Conservation (phyloP, 1,139 yeast species). For the Kluyveromyces marxianus region DNA sequence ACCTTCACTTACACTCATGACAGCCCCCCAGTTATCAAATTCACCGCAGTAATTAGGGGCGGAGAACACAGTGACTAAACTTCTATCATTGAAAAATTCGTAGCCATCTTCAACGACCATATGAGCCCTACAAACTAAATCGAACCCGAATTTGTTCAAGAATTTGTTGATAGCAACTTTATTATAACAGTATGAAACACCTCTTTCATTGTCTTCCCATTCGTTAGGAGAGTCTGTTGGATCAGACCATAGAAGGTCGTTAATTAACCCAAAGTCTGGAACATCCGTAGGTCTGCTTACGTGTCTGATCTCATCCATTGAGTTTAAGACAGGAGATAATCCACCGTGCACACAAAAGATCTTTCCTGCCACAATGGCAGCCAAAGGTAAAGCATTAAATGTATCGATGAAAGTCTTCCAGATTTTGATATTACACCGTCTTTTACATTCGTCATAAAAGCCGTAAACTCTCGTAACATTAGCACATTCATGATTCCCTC, state of each 20-base stretch:
- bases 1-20: constrained; percentile 93
- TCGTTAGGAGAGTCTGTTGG: constrained; percentile 93
- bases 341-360: constrained; percentile 98
- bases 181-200: constrained; percentile 93
- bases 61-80: constrained; percentile 87
- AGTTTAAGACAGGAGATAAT: constrained; percentile 79
- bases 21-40: constrained; percentile 98
- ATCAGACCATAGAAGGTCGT: constrained; percentile 92
- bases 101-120: constrained; percentile 99
- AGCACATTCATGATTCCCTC: constrained; percentile 98
- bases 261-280: constrained; percentile 88
- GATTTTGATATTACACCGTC: constrained; percentile 84
- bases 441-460: constrained; percentile 93
- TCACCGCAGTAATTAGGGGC: constrained; percentile 99
- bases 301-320: constrained; percentile 85
- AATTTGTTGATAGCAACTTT: constrained; percentile 91
- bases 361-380: constrained; percentile 93
- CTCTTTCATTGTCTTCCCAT: constrained; percentile 98
- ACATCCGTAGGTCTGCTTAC: constrained; percentile 95
- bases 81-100: constrained; percentile 90
- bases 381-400: constrained; percentile 87
- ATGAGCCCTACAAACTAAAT: constrained; percentile 92
- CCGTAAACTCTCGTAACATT: constrained; percentile 94
- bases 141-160: constrained; percentile 79
- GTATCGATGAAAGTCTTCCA: constrained; percentile 94